A percentile compares a stretch with the other conserved stretches of the same genome.
Conservation (phyloP, 805 yeast species). For the Kodamaea hsintzibuensis region DNA sequence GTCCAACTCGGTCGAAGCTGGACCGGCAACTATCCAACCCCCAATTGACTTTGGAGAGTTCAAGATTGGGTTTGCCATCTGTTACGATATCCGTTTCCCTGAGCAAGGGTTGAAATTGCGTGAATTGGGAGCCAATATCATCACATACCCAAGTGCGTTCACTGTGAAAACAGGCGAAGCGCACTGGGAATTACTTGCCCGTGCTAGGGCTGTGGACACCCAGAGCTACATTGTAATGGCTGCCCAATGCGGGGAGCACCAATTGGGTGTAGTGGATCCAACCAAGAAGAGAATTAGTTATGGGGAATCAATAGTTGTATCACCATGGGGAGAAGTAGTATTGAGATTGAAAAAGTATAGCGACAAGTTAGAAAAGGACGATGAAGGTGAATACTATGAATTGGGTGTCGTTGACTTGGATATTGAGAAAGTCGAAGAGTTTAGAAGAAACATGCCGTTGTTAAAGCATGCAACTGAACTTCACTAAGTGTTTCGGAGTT, state of each 20-base stretch:
- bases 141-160: constrained; percentile 90
- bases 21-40: constrained; percentile 53
- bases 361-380: constrained; percentile 21
- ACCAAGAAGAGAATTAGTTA: constrained; percentile 62
- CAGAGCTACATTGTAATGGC: constrained; percentile 88
- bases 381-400: constrained; percentile 40
- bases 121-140: constrained; percentile 67
- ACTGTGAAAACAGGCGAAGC: constrained; percentile 88
- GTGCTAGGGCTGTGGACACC: constrained; percentile 84
- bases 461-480: constrained; percentile 57
- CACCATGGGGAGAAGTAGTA: constrained; percentile 85
- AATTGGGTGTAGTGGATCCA: constrained; percentile 28
- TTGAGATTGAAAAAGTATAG: constrained; percentile 45
- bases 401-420: constrained; percentile 68
- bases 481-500: background rate
- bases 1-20: constrained; percentile 81
- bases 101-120: constrained; percentile 70
- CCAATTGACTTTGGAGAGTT: constrained; percentile 47
- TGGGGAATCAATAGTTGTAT: constrained; percentile 86
- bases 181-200: constrained; percentile 82
- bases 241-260: constrained; percentile 82
- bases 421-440: constrained; percentile 43
- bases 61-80: constrained; percentile 69
- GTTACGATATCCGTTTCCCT: constrained; percentile 88
- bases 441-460: constrained; percentile 75